Evolutionary conservation across 768 basidiomycete species (phyloP).

Genomic region (Xerocomus spinulosus): DNA sequence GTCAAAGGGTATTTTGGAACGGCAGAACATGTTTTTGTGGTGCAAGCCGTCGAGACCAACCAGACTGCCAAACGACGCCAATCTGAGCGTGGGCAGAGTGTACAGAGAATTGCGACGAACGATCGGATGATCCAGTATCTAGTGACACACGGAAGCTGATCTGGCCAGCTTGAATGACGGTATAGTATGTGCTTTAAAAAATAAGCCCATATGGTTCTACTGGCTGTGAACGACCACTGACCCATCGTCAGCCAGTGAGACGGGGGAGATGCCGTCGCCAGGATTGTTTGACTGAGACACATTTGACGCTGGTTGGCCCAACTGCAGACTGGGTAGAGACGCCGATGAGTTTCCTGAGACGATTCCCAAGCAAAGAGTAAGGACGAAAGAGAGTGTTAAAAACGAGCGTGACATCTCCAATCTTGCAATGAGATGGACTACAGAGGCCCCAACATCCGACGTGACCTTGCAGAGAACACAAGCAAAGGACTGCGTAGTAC

Average conservation of each 20-base stretch:
- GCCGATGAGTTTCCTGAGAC: constrained; percentile 3
- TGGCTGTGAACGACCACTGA: constrained; percentile 37
- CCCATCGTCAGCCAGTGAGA: constrained; percentile 46
- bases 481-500: background rate
- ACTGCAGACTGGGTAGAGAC: constrained; percentile 12
- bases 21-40: constrained; percentile 45
- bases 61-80: constrained; percentile 47
- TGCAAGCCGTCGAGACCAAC: constrained; percentile 63
- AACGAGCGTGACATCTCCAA: constrained; percentile 18
- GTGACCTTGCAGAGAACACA: background rate
- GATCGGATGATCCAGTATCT: constrained; percentile 60
- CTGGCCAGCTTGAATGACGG: constrained; percentile 53
- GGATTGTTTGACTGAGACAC: constrained; percentile 11
- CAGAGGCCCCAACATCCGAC: constrained; percentile 19
- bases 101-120: constrained; percentile 13
- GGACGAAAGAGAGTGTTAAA: constrained; percentile 5
- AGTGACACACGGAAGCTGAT: constrained; percentile 65
- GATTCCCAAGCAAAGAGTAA: constrained; percentile 10
- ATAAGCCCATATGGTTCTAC: constrained; percentile 5
- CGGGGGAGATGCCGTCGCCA: constrained; percentile 37
- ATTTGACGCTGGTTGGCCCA: constrained; percentile 8
- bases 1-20: constrained; percentile 68
- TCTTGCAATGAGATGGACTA: constrained; percentile 5
- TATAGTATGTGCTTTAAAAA: constrained; percentile 60
- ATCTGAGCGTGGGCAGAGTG: background rate